These are phyloP conservation scores for Austroboletus novae-zelandiae DNA, from an alignment of 1,284 basidiomycete species.

Conservation along the genomic window DNA sequence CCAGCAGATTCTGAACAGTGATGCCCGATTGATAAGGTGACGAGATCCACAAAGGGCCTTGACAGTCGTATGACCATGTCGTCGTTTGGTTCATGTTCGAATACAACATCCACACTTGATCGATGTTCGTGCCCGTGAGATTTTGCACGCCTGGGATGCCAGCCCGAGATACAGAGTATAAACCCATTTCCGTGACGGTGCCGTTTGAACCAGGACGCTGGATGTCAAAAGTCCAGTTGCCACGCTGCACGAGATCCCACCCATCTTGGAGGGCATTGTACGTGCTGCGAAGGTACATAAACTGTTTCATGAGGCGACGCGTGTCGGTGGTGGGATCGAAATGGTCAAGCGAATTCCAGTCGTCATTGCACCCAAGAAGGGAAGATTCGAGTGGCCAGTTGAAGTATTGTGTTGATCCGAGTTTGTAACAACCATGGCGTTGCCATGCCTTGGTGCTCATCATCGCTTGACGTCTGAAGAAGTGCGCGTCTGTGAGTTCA, in stretches of 20 bases:
- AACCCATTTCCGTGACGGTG: slow-evolving; percentile 79
- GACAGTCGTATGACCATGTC: slow-evolving; percentile 65
- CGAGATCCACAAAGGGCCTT: slow-evolving; percentile 61
- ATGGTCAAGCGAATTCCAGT: slow-evolving; percentile 88
- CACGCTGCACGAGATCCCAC: slow-evolving; percentile 72
- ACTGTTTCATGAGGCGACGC: slow-evolving; percentile 71
- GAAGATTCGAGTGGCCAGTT: slow-evolving; percentile 82
- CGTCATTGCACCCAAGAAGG: slow-evolving; percentile 78
- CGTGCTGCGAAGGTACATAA: slow-evolving; percentile 63
- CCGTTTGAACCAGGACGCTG: slow-evolving; percentile 79
- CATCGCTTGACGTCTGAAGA: slow-evolving; percentile 84
- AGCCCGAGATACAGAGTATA: slow-evolving; percentile 77
- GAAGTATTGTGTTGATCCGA: slow-evolving; percentile 88
- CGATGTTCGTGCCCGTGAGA: slow-evolving; percentile 54
- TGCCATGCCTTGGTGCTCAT: slow-evolving; percentile 82
- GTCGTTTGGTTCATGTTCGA: slow-evolving; percentile 79
- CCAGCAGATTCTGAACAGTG: slow-evolving; percentile 71
- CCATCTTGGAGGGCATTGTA: slow-evolving; percentile 84
- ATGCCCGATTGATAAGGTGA: slow-evolving; percentile 67
- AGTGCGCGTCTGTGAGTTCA: slow-evolving; percentile 8
- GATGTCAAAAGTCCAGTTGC: slow-evolving; percentile 80
- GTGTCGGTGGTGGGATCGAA: slow-evolving; percentile 85
- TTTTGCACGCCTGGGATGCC: slow-evolving; percentile 55
- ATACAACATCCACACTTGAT: slow-evolving; percentile 79
- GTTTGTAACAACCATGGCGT: slow-evolving; percentile 85